A percentile compares a stretch with the other conserved stretches of the same genome.
These are phyloP conservation scores for Ensete glaucum DNA, from an alignment of 176 grass and related monocot species.

Conservation along the genomic window DNA sequence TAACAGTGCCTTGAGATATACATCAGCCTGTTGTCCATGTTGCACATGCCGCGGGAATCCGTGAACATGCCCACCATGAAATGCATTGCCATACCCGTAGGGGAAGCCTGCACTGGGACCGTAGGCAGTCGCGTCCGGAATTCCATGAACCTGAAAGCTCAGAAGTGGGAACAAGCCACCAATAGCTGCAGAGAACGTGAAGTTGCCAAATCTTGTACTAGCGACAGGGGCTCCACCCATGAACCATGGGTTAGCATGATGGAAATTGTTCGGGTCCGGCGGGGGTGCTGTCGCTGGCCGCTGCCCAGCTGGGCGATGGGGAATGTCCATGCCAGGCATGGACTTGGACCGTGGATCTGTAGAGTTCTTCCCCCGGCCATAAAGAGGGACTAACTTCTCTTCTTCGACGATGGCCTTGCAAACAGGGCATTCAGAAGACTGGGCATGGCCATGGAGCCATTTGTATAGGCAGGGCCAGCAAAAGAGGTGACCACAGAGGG, in stretches of 20 bases:
- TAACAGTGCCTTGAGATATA: slow-evolving; percentile 59
- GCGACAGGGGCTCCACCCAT: slow-evolving; percentile 38
- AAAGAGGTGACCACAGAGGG: slow-evolving; percentile 84
- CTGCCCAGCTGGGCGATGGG: slow-evolving; percentile 71
- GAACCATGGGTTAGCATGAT: slow-evolving; percentile 48
- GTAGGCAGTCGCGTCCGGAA: slow-evolving; percentile 55
- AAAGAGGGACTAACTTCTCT: slow-evolving; percentile 83
- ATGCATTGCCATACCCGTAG: slow-evolving; percentile 61
- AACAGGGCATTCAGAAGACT: slow-evolving; percentile 80
- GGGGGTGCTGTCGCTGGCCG: slow-evolving; percentile 62
- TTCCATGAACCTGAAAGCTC: slow-evolving; percentile 80
- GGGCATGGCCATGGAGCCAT: slow-evolving; percentile 63
- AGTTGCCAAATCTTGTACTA: slow-evolving; percentile 52
- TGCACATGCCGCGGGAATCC: slow-evolving; percentile 32
- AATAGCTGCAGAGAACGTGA: slow-evolving; percentile 64
- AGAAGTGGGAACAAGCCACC: slow-evolving; percentile 81
- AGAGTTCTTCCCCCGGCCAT: slow-evolving; percentile 80
- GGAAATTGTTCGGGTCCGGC: slow-evolving; percentile 41
- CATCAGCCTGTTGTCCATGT: slow-evolving; percentile 66
- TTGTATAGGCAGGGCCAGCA: slow-evolving; percentile 93
- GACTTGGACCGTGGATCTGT: slow-evolving; percentile 73
- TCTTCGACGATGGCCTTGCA: slow-evolving; percentile 91
- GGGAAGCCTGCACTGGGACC: slow-evolving; percentile 59
- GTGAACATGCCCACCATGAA: slow-evolving; percentile 58
- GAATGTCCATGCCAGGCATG: slow-evolving; percentile 55